These are phyloP conservation scores for Russula compacta DNA, from an alignment of 768 basidiomycete species.

Conservation along the genomic window DNA sequence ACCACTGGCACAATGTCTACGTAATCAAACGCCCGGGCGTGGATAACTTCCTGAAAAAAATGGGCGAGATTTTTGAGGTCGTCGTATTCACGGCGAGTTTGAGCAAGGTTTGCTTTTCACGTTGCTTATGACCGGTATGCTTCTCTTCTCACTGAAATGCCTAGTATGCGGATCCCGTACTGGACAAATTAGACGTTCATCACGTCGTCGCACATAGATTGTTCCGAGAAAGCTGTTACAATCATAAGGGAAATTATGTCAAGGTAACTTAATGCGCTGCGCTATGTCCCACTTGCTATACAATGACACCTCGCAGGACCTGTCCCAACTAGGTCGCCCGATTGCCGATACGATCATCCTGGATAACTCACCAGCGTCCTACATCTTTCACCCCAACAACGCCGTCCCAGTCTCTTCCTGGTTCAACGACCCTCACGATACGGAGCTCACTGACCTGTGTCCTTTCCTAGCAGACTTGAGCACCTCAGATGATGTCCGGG, in stretches of 20 bases:
- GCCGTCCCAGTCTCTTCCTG: slow-evolving; percentile 98
- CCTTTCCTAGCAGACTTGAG: slow-evolving; percentile 88
- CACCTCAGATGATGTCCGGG: slow-evolving; percentile 82
- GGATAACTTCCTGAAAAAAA: slow-evolving; percentile 91
- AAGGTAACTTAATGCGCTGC: slow-evolving; percentile 49
- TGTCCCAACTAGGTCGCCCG: slow-evolving; percentile 93
- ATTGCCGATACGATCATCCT: slow-evolving; percentile 94
- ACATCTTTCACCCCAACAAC: slow-evolving; percentile 99
- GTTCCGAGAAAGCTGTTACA: slow-evolving; percentile 98
- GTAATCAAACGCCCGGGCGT: slow-evolving; percentile 98
- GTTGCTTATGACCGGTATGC: background rate
- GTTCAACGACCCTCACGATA: slow-evolving; percentile 99
- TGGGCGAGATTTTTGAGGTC: slow-evolving; percentile 98
- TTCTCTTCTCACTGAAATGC: slow-evolving; percentile 14
- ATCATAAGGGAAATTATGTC: slow-evolving; percentile 98
- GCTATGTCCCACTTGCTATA: background rate
- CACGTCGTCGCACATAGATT: slow-evolving; percentile 88
- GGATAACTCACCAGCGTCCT: slow-evolving; percentile 98
- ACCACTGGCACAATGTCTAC: slow-evolving; percentile 97
- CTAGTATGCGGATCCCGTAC: slow-evolving; percentile 96
- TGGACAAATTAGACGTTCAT: slow-evolving; percentile 92
- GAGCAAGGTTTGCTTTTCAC: slow-evolving; percentile 65
- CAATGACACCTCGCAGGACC: slow-evolving; percentile 46
- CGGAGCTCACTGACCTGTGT: slow-evolving; percentile 90
- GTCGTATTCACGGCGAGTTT: slow-evolving; percentile 97